Evolutionary conservation across 164 flowering plant genomes (phyloP), one percentile per base, ranked within the genome.

Genomic region (Litsea cubeba): DNA sequence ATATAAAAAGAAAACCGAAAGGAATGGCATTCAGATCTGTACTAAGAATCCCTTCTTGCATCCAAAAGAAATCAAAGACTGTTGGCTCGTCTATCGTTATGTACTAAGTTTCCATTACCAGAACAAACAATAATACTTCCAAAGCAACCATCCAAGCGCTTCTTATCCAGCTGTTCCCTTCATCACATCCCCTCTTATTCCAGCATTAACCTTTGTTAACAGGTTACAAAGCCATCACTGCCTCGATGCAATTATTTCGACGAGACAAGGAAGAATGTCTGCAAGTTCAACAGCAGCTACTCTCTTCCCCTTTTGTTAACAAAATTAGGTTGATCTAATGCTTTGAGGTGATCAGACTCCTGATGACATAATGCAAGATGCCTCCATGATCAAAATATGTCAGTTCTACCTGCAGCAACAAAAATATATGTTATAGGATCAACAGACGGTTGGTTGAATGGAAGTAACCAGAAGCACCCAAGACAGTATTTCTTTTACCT

Each of bases 371-470:
- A 3, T 83, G 94, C 70, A 91, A 82, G 32, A 91, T 91, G 70
- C 96, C 96, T n/a, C 94, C 96, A 65, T 91, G 94, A 69, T 91
- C 83, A 49, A 91, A 91, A 72, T 91, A 91, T 20, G 91, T 88
- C 70, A 91, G 78, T 64, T 89, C 96, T 74, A 91, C 96, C 96
- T 89, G 85, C 83, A 76, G 22, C 25, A 72, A 49, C 57, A 72
- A 8, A 63, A 18, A 50, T n/a, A 66, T 28, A 11, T 40, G 26
- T 46, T 46, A 3, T 26, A 15, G 28, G 1, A 26, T 10, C 12
- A 10, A 50, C 35, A 22, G 30, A 71, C 14, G 70, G 70, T 8
- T 28, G 17, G 14, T 5, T 35, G 57, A 62, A 18, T 14, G 35
- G 6, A 51, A 5, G 20, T 2, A 57, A 40, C 12, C 51, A 49